Evolutionary conservation across 2,329 filamentous ascomycete species (phyloP).

Genomic region (Talaromyces sp.): DNA sequence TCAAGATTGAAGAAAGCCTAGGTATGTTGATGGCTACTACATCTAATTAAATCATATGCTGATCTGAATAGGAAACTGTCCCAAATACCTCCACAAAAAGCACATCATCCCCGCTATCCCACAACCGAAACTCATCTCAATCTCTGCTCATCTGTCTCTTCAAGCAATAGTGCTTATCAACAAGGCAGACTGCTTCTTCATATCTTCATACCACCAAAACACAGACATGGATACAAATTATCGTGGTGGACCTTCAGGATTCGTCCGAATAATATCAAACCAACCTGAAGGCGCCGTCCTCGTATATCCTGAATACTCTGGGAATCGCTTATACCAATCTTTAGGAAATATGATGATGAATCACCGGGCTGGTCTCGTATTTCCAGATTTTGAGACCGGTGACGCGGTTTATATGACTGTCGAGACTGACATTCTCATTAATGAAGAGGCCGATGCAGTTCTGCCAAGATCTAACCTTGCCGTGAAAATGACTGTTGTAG

Average conservation of each 20-base stretch:
- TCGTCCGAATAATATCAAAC: conserved; percentile 66
- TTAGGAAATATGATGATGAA: conserved; percentile 71
- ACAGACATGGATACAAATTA: conserved; percentile 80
- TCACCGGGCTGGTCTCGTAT: conserved; percentile 64
- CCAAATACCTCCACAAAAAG: conserved; percentile 81
- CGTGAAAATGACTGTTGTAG: conserved; percentile 62
- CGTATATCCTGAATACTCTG: conserved; percentile 79
- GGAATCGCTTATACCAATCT: conserved; percentile 79
- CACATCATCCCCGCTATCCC: conserved; percentile 56
- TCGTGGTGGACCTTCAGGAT: conserved; percentile 70
- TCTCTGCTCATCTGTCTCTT: conserved; percentile 48
- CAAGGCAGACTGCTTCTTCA: conserved; percentile 72
- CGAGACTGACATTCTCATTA: conserved; percentile 62
- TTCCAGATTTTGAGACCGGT: conserved; percentile 72
- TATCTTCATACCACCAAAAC: conserved; percentile 62
- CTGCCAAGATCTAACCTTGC: conserved; percentile 70
- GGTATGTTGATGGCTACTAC: conserved; percentile 35
- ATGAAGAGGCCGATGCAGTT: conserved; percentile 58
- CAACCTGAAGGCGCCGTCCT: conserved; percentile 49
- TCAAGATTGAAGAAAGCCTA: conserved; percentile 68
- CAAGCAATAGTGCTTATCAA: conserved; percentile 59
- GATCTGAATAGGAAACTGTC: conserved; percentile 63
- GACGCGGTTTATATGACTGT: conserved; percentile 74
- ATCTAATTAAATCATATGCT: conserved; percentile 15
- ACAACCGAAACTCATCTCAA: conserved; percentile 51